Evolutionary conservation across 345 rosid species (phyloP).

Genomic region (Geranium rotundifolium): DNA sequence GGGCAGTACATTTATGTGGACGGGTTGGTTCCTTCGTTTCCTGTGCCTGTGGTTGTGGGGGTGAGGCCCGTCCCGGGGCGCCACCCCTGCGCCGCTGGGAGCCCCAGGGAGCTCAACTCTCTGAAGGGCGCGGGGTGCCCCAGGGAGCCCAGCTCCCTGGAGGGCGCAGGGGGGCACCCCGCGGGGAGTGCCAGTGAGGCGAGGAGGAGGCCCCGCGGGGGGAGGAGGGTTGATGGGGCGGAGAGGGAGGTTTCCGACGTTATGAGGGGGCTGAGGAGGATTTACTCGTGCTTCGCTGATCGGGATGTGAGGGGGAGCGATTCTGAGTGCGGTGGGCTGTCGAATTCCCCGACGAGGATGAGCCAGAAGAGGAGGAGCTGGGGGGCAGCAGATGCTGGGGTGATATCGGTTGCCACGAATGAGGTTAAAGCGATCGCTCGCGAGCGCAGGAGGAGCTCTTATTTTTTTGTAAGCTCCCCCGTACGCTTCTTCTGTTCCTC

Average conservation of each 20-base stretch:
- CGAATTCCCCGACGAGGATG: slow-evolving; percentile 12
- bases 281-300: not conserved
- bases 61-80: slow-evolving; percentile 52
- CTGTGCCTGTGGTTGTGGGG: slow-evolving; percentile 55
- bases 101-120: slow-evolving; percentile 42
- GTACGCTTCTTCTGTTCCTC: not conserved
- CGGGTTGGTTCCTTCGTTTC: slow-evolving; percentile 50
- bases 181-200: slow-evolving; percentile 13
- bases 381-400: slow-evolving; percentile 19
- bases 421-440: slow-evolving; percentile 5
- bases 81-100: slow-evolving; percentile 25
- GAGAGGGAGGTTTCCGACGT: slow-evolving; percentile 11
- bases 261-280: slow-evolving; percentile 11
- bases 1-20: slow-evolving; percentile 49
- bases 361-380: slow-evolving; percentile 38
- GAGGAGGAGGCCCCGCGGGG: not conserved
- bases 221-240: slow-evolving; percentile 2
- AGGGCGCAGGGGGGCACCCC: too few relatives aligned
- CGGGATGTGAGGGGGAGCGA: slow-evolving; percentile 21
- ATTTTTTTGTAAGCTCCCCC: not conserved
- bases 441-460: not conserved
- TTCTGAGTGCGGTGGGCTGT: slow-evolving; percentile 27
- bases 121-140: slow-evolving; percentile 26
- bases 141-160: slow-evolving; percentile 12
- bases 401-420: slow-evolving; percentile 22